Base-by-base conservation (phyloP, 75 land plant species). In the Cupressus sempervirens region DNA sequence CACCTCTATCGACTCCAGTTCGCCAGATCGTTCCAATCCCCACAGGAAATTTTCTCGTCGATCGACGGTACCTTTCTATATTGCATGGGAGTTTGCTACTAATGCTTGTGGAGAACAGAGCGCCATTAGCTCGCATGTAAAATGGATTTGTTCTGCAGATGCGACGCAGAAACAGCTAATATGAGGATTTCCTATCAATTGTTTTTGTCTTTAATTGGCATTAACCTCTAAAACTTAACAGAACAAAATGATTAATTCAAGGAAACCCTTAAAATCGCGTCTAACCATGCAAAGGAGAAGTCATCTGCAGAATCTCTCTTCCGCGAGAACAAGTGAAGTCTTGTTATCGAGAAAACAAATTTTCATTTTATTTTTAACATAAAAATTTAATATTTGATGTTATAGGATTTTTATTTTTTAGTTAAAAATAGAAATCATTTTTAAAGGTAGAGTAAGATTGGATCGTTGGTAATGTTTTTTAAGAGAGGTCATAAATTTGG, bases 1-100 rank as follows among this genome's bases (percentile, higher is more conserved):
- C 16, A 65, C 90, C 86, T 83, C 90, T 38, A 75, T 1, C 9
- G 93, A 76, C 82, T 90, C 91, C 93, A 92, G 91, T 87, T 87
- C 84, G 82, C 74, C 74, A 30, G 35, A 72, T 72, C 35, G 32
- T 30, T 23, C 12, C 14, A 32, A 72, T 29, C 32, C 74, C 35
- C 74, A 9, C 35, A 11, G 15, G 32, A 30, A 10, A 0, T 72
- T 30, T 32, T 32, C 7, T 20, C 67, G 67, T 62, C 26, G 23
- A 23, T 7, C 1, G 67, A 23, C n/a, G 67, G n/a, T 6, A 62
- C 6, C 6, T 23, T 20, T 7, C 67, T 62, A 62, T 23, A 62
- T 62, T 23, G 67, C 23, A 62, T 62, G 3, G n/a, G n/a, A n/a
- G 6, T 4, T 62, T 6, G 29, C 26, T 23, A 58, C 20, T 0